Evolutionary conservation across 257 asterid species (phyloP).

Genomic region (Nicotiana undulata): DNA sequence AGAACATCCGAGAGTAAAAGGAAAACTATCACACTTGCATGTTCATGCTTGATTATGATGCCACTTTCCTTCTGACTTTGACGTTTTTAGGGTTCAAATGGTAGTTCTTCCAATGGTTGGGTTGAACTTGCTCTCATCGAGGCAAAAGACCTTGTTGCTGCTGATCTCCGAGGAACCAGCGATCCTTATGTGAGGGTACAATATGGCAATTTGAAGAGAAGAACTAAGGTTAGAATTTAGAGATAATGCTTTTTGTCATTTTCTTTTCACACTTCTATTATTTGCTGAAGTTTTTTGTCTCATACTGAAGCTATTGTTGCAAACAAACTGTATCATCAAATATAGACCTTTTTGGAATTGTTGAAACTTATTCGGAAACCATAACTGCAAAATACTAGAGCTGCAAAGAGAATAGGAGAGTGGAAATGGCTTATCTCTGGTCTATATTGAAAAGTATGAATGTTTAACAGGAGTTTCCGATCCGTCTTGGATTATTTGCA

Average conservation of each 20-base stretch:
- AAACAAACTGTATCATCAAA: not conserved
- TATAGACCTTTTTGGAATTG: not conserved
- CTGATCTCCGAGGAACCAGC: slow-evolving; percentile 96
- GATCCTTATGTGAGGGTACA: slow-evolving; percentile 94
- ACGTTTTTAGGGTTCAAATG: slow-evolving; percentile 45
- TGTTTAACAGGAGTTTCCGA: not conserved
- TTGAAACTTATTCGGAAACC: not conserved
- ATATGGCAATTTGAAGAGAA: slow-evolving; percentile 81
- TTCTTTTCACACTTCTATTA: not conserved
- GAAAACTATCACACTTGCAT: not conserved
- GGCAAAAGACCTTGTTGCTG: slow-evolving; percentile 89
- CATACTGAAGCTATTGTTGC: not conserved
- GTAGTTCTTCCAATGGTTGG: slow-evolving; percentile 55
- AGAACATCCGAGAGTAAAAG: not conserved
- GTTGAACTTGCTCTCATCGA: slow-evolving; percentile 81
- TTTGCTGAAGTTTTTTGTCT: not conserved
- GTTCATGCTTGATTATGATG: slow-evolving; percentile 1
- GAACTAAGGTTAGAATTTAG: slow-evolving; percentile 57
- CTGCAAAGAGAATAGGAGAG: not conserved
- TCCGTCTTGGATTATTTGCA: slow-evolving; percentile 14
- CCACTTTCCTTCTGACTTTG: not conserved
- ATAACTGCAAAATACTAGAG: not conserved
- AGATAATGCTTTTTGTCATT: not conserved
- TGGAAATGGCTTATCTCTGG: not conserved
- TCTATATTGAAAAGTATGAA: not conserved